Evolutionary conservation across 768 basidiomycete species (phyloP).

Genomic region (Tulasnella sp.): DNA sequence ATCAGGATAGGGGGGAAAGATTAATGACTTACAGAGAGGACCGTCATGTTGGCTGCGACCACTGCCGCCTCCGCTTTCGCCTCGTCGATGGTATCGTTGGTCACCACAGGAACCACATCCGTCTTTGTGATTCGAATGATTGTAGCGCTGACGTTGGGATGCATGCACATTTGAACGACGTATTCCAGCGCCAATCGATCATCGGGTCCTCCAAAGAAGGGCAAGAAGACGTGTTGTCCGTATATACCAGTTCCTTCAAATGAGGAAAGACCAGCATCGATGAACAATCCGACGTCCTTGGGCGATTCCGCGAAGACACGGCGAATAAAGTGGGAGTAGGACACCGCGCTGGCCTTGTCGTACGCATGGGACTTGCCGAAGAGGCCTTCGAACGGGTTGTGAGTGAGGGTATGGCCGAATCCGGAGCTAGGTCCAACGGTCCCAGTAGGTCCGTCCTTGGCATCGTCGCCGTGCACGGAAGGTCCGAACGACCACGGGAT

Average conservation of each 20-base stretch:
- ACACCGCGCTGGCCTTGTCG: conserved; percentile 41
- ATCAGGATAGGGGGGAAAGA: conserved; percentile 12
- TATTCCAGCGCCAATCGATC: conserved; percentile 77
- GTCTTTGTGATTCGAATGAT: conserved; percentile 49
- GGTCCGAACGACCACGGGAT: conserved; percentile 66
- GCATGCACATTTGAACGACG: conserved; percentile 61
- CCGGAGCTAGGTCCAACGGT: background rate
- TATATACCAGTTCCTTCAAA: conserved; percentile 11
- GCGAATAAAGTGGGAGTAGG: conserved; percentile 77
- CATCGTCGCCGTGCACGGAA: conserved; percentile 21
- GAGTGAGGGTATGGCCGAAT: conserved; percentile 18
- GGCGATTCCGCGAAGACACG: conserved; percentile 62
- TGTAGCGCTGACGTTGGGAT: conserved; percentile 51
- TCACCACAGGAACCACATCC: conserved; percentile 19
- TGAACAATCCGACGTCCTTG: conserved; percentile 72
- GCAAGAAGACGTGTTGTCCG: conserved; percentile 58
- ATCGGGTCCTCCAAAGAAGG: conserved; percentile 92
- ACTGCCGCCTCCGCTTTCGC: conserved; percentile 17
- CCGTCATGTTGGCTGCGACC: conserved; percentile 4
- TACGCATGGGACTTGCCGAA: conserved; percentile 38
- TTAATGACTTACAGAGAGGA: conserved; percentile 8
- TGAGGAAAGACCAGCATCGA: conserved; percentile 52
- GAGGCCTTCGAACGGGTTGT: conserved; percentile 67
- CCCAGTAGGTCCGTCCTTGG: background rate
- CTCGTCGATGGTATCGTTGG: conserved; percentile 14